A percentile compares a stretch with the other conserved stretches of the same genome.
These are phyloP conservation scores for Cephaloascus fragrans DNA, from an alignment of 805 yeast genomes.

Conservation along the genomic window DNA sequence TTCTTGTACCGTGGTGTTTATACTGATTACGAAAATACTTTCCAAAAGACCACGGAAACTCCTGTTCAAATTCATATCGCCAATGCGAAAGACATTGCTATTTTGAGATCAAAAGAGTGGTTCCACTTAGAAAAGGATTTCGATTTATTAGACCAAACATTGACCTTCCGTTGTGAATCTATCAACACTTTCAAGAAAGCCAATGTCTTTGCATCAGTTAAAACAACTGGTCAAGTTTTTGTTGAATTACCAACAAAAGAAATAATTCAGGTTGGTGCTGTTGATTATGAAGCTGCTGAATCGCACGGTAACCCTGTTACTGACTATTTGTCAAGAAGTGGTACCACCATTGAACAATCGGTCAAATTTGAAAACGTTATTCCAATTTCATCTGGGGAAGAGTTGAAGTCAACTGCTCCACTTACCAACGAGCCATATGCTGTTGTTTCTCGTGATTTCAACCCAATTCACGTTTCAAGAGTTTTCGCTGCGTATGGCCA, in stretches of 20 bases:
- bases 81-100: conserved; percentile 83
- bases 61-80: conserved; percentile 72
- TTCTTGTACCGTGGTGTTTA: conserved; percentile 95
- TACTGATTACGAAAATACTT: conserved; percentile 82
- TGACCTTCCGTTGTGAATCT: conserved; percentile 86
- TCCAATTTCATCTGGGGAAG: conserved; percentile 64
- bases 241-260: conserved; percentile 91
- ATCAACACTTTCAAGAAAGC: conserved; percentile 73
- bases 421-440: conserved; percentile 95
- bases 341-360: conserved; percentile 91
- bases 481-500: conserved; percentile 89
- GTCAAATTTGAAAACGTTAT: conserved; percentile 82
- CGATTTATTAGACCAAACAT: conserved; percentile 67
- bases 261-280: conserved; percentile 71
- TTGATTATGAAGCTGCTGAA: conserved; percentile 81
- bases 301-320: conserved; percentile 97
- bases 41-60: conserved; percentile 78
- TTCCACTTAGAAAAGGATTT: conserved; percentile 69
- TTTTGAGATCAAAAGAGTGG: conserved; percentile 95
- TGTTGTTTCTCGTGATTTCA: conserved; percentile 94
- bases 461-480: conserved; percentile 96
- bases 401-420: conserved; percentile 72
- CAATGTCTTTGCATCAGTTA: conserved; percentile 66
- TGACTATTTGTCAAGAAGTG: conserved; percentile 87
- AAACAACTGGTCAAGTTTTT: conserved; percentile 76